Percentiles rank a stretch among this genome's conserved stretches.
These are phyloP conservation scores for Aspergillus incahuasiensis DNA, from an alignment of 495 filamentous ascomycete genomes.

Conservation along the genomic window DNA sequence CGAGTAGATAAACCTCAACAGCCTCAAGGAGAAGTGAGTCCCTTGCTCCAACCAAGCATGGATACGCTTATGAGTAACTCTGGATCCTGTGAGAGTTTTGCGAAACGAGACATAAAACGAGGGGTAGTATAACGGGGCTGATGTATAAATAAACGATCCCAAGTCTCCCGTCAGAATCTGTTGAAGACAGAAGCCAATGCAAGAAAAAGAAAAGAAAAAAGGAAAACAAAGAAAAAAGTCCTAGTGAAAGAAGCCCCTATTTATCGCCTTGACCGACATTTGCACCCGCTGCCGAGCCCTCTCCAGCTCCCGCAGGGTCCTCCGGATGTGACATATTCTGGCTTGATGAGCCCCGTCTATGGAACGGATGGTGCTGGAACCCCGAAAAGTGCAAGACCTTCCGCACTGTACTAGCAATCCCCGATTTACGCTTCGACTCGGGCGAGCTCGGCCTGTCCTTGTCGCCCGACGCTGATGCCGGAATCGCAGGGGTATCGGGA, in stretches of 20 bases:
- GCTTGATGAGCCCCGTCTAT: constrained; percentile 35
- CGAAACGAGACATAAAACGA: too few species aligned
- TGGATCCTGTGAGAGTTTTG: too few species aligned
- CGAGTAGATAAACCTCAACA: too few species aligned
- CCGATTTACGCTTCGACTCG: constrained; percentile 30
- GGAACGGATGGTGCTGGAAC: constrained; percentile 36
- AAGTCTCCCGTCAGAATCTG: too few species aligned
- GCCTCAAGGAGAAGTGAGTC: too few species aligned
- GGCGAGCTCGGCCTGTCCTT: constrained; percentile 11
- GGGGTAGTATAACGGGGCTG: too few species aligned
- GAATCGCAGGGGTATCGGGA: constrained; percentile 10
- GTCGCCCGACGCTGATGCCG: constrained; percentile 10
- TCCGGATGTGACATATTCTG: constrained; percentile 18
- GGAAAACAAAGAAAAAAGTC: too few species aligned
- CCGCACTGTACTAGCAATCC: constrained; percentile 40
- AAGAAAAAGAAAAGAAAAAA: too few species aligned
- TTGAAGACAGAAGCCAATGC: too few species aligned
- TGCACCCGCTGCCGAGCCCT: not conserved
- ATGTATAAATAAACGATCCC: too few species aligned
- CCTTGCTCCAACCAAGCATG: too few species aligned
- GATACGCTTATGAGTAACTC: too few species aligned
- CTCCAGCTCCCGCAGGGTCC: not conserved
- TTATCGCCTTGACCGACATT: not conserved
- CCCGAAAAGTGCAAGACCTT: constrained; percentile 41
- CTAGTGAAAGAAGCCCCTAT: not conserved